Evolutionary conservation across 2,329 filamentous ascomycete genomes (phyloP).

Genomic region (Huntiella bhutanensis): DNA sequence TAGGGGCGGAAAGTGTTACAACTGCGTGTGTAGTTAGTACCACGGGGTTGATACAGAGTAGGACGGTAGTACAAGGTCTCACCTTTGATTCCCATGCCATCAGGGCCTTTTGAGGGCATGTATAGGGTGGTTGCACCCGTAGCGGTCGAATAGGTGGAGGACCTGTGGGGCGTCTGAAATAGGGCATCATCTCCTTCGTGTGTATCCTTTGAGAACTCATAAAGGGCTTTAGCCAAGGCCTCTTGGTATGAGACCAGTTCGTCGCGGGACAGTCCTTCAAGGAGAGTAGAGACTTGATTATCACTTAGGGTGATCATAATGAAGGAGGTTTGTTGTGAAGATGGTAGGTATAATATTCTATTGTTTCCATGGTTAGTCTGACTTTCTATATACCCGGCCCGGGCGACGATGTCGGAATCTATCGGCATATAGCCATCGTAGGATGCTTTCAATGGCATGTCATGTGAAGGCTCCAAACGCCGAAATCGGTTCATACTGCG

Average conservation of each 20-base stretch:
- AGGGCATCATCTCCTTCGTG: slow-evolving; percentile 24
- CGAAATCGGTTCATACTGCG: too few species aligned
- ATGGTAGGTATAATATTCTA: too few species aligned
- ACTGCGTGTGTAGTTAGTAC: slow-evolving; percentile 23
- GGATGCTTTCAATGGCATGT: too few species aligned
- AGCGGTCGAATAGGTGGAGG: slow-evolving; percentile 26
- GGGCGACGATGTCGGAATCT: too few species aligned
- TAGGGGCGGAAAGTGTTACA: slow-evolving; percentile 37
- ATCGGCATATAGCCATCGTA: too few species aligned
- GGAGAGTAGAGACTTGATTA: slow-evolving; percentile 32
- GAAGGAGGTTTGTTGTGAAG: slow-evolving; percentile 13
- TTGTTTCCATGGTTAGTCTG: too few species aligned
- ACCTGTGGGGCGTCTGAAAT: slow-evolving; percentile 37
- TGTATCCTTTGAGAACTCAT: slow-evolving; percentile 41
- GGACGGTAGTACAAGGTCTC: slow-evolving; percentile 8
- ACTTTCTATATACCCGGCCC: too few species aligned
- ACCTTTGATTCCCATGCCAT: slow-evolving; percentile 52
- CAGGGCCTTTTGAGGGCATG: slow-evolving; percentile 50
- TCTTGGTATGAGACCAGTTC: slow-evolving; percentile 35
- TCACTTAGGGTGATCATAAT: slow-evolving; percentile 40
- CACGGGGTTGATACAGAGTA: neutral
- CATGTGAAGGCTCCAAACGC: too few species aligned
- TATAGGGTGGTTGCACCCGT: slow-evolving; percentile 46
- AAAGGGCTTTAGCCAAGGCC: slow-evolving; percentile 31
- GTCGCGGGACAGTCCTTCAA: slow-evolving; percentile 32